Percentiles rank a stretch among this genome's conserved stretches.
Evolutionary conservation across 2,329 filamentous ascomycete genomes (phyloP).

Genomic region (Lasiodiplodia citricola): DNA sequence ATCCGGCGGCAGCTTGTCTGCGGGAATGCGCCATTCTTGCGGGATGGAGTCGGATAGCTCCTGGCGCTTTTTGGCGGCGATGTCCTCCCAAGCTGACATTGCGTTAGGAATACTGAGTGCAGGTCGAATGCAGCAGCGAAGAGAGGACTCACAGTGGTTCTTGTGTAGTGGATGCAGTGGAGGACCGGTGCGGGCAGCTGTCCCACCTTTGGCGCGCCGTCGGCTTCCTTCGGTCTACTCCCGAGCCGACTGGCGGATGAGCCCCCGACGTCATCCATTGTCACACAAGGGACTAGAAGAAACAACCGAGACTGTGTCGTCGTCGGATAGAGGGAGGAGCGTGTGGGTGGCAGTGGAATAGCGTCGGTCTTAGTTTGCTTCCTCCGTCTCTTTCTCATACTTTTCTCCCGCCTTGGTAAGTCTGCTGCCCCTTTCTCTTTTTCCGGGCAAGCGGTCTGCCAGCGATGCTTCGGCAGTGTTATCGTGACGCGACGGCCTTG

Average conservation of each 20-base stretch:
- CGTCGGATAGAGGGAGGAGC: background rate
- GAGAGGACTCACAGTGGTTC: slow-evolving; percentile 5
- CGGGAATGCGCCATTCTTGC: slow-evolving; percentile 25
- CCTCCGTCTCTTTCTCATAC: background rate
- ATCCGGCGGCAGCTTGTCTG: slow-evolving; percentile 57
- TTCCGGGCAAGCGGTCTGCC: background rate
- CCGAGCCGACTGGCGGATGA: slow-evolving; percentile 6
- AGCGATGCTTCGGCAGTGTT: slow-evolving; percentile 1
- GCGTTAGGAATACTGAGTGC: background rate
- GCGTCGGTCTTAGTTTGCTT: background rate
- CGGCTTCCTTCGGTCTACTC: slow-evolving; percentile 12
- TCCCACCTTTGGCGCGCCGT: slow-evolving; percentile 25
- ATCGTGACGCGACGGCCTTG: slow-evolving; percentile 17
- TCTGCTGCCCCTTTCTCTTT: background rate
- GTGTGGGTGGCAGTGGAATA: background rate
- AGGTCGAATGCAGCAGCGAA: background rate
- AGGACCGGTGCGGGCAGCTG: background rate
- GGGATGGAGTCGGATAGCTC: slow-evolving; percentile 30
- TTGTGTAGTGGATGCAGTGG: background rate
- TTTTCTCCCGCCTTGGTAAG: background rate
- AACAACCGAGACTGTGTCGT: background rate
- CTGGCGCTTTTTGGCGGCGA: slow-evolving; percentile 40
- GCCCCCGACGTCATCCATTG: background rate
- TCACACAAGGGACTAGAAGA: background rate
- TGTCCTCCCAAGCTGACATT: slow-evolving; percentile 37